Evolutionary conservation across 2,329 filamentous ascomycete genomes (phyloP).

Genomic region (Aureobasidium sp.): DNA sequence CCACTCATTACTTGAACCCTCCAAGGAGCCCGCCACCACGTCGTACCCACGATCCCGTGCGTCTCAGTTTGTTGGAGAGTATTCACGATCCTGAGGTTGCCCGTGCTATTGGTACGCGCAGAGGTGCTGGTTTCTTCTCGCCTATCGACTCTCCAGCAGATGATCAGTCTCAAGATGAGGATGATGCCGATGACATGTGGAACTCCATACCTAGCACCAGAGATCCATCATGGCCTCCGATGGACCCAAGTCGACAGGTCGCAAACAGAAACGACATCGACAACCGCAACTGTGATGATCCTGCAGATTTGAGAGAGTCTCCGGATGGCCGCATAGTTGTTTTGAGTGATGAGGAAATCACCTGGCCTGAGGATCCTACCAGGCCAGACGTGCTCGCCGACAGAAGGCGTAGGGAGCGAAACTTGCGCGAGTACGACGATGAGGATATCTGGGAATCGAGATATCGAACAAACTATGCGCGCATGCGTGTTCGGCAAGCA

Average conservation of each 20-base stretch:
- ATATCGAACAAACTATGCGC: slow-evolving; percentile 5
- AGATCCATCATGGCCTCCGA: slow-evolving; percentile 13
- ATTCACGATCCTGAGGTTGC: slow-evolving; percentile 16
- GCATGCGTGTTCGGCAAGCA: slow-evolving; percentile 1
- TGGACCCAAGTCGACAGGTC: slow-evolving; percentile 6
- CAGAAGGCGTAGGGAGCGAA: slow-evolving; percentile 11
- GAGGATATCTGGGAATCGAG: slow-evolving; percentile 13
- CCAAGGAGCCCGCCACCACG: slow-evolving; percentile 13
- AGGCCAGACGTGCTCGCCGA: slow-evolving; percentile 13
- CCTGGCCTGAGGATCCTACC: slow-evolving; percentile 16
- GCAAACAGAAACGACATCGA: not conserved
- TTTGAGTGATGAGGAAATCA: slow-evolving; percentile 12
- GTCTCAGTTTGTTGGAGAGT: slow-evolving; percentile 16
- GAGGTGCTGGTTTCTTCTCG: slow-evolving; percentile 3
- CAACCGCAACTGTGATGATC: not conserved
- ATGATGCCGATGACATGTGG: slow-evolving; percentile 7
- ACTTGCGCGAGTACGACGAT: slow-evolving; percentile 10
- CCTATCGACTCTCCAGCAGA: slow-evolving; percentile 7
- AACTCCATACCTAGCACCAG: not conserved
- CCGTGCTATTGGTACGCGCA: slow-evolving; percentile 1
- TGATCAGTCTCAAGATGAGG: slow-evolving; percentile 1
- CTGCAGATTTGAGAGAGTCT: not conserved
- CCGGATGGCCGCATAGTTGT: not conserved
- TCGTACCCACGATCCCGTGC: slow-evolving; percentile 19
- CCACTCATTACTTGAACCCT: slow-evolving; percentile 11